Conservation (phyloP, 176 grass and related monocot genomes). For the Oryza punctata region DNA sequence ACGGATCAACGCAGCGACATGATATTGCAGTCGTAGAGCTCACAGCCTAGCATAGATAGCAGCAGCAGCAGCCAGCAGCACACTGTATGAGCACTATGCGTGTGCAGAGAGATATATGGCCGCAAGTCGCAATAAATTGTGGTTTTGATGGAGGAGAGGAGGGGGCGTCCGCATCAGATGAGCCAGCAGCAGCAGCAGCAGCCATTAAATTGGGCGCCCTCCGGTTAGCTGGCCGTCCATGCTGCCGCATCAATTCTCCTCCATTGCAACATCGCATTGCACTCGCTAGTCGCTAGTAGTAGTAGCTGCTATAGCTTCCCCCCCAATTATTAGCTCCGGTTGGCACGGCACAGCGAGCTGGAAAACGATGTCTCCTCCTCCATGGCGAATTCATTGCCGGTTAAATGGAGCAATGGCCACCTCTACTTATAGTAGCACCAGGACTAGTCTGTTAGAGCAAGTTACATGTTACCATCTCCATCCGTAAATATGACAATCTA, state of each 20-base stretch:
- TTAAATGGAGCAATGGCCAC: neutral
- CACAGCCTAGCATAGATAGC: no score
- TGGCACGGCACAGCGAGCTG: conserved; percentile 19
- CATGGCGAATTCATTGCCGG: neutral
- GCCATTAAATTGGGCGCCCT: conserved; percentile 29
- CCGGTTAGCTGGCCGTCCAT: conserved; percentile 23
- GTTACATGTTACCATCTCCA: no score
- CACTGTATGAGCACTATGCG: neutral
- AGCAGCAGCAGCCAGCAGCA: no score
- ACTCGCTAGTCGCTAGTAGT: neutral
- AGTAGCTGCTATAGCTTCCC: neutral
- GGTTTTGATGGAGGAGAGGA: conserved; percentile 14
- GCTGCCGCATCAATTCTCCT: conserved; percentile 29
- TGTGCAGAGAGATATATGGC: neutral
- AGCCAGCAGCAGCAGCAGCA: no score
- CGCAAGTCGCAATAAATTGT: conserved; percentile 33
- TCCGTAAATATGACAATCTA: no score
- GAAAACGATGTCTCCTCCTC: conserved; percentile 17
- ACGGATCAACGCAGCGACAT: no score
- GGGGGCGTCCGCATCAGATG: neutral
- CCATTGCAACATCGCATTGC: neutral
- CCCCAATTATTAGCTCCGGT: conserved; percentile 31
- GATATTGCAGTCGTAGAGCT: neutral
- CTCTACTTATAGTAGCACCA: neutral
- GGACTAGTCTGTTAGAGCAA: neutral